phyloP scores from a whole-genome alignment of 768 basidiomycete species.

The Tylopilus sp. region DNA sequence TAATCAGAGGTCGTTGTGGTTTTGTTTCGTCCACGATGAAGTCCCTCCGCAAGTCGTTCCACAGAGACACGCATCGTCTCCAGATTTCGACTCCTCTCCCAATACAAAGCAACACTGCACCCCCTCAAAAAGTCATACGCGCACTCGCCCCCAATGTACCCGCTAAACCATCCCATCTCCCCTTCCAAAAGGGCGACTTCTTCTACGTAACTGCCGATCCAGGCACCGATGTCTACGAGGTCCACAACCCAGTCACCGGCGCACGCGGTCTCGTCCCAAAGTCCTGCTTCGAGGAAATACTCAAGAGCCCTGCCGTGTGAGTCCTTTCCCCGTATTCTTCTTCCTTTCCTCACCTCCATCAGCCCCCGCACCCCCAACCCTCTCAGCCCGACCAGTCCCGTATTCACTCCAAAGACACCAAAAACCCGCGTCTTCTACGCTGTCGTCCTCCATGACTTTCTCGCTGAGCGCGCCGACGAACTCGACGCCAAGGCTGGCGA shows the following conservation, averaged over 20 bases:
- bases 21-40: constrained; percentile 52
- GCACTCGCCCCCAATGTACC: constrained; percentile 68
- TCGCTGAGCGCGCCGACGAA: constrained; percentile 94
- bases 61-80: constrained; percentile 54
- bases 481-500: constrained; percentile 94
- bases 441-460: constrained; percentile 92
- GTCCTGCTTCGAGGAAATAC: constrained; percentile 86
- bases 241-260: constrained; percentile 89
- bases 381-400: constrained; percentile 24
- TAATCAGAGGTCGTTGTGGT: constrained; percentile 14
- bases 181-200: constrained; percentile 93
- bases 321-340: background rate
- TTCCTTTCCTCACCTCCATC: background rate
- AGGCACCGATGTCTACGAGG: constrained; percentile 74
- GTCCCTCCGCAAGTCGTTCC: constrained; percentile 76
- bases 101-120: constrained; percentile 50
- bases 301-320: constrained; percentile 58
- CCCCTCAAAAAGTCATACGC: constrained; percentile 94
- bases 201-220: constrained; percentile 90
- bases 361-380: constrained; percentile 44
- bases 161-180: constrained; percentile 76
- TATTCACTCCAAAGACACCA: constrained; percentile 32
- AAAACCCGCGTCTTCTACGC: constrained; percentile 81
- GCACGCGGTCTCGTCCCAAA: constrained; percentile 90
- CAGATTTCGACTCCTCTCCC: constrained; percentile 71